Conservation (phyloP, 2,329 filamentous ascomycete species). For the Trichoderma hamatum region DNA sequence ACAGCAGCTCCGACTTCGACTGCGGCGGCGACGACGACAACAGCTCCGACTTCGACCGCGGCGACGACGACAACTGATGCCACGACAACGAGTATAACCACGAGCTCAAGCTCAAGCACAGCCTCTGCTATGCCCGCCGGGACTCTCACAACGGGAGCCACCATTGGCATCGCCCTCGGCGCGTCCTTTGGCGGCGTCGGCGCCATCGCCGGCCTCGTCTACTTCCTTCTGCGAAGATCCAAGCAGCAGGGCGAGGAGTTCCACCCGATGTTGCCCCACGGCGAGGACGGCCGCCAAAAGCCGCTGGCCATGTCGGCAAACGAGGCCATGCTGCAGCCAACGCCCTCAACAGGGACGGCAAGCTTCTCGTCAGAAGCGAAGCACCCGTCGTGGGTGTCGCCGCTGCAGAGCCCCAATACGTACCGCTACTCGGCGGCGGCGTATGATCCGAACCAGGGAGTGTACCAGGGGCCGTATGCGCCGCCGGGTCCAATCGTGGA, state of each 20-base stretch:
- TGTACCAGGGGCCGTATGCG: constrained; percentile 27
- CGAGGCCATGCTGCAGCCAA: constrained; percentile 24
- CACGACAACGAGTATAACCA: constrained; percentile 20
- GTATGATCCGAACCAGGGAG: constrained; percentile 15
- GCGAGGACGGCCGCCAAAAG: constrained; percentile 26
- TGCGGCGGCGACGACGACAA: constrained; percentile 4
- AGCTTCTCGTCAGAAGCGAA: constrained; percentile 28
- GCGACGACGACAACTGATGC: background rate
- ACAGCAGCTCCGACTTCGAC: constrained; percentile 12
- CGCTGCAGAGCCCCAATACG: constrained; percentile 23
- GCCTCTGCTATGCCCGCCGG: constrained; percentile 18
- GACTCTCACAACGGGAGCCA: constrained; percentile 42
- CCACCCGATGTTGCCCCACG: constrained; percentile 38
- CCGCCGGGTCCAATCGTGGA: constrained; percentile 28
- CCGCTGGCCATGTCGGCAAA: constrained; percentile 27
- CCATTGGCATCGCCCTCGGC: constrained; percentile 47
- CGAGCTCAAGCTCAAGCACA: background rate
- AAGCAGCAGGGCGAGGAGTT: constrained; percentile 36
- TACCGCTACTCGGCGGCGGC: constrained; percentile 24
- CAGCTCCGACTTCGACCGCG: background rate
- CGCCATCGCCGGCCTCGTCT: constrained; percentile 32
- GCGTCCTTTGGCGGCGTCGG: constrained; percentile 38
- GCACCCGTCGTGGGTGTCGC: constrained; percentile 24
- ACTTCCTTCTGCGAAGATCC: constrained; percentile 38
- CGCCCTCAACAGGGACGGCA: constrained; percentile 28